A percentile compares a stretch with the other conserved stretches of the same genome.
Evolutionary conservation across 495 filamentous ascomycete genomes (phyloP).

Genomic region (Penicillium malachiteum): DNA sequence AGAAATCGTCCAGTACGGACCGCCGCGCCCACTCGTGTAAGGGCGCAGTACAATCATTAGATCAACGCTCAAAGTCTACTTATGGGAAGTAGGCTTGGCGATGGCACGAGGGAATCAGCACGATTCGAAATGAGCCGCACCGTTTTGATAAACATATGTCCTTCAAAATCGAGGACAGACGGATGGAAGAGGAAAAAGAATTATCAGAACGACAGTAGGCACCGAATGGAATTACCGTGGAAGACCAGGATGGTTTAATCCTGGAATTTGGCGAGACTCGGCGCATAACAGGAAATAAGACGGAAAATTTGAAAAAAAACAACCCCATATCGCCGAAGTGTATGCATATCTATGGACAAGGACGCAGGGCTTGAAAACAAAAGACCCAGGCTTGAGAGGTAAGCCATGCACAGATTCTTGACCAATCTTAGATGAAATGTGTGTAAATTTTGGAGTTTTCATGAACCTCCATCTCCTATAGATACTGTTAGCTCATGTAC

Average conservation of each 20-base stretch:
- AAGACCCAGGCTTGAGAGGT: not conserved
- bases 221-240: not conserved
- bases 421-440: conserved; percentile 81
- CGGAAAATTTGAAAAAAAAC: conserved; percentile 14
- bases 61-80: conserved; percentile 18
- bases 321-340: conserved; percentile 26
- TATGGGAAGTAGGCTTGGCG: conserved; percentile 3
- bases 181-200: conserved; percentile 1
- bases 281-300: not conserved
- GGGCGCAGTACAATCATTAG: conserved; percentile 26
- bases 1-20: conserved; percentile 19
- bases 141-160: conserved; percentile 13
- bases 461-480: conserved; percentile 98
- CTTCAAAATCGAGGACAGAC: conserved; percentile 1
- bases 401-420: conserved; percentile 27
- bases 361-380: conserved; percentile 14
- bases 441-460: conserved; percentile 98
- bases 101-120: conserved; percentile 8
- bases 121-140: conserved; percentile 14
- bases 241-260: not conserved
- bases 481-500: conserved; percentile 29
- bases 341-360: conserved; percentile 35
- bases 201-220: conserved; percentile 8
- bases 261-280: conserved; percentile 1
- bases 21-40: conserved; percentile 14